These are phyloP conservation scores for Ceratocystis eucalypticola DNA, from an alignment of 2,329 filamentous ascomycete species.

Conservation along the genomic window DNA sequence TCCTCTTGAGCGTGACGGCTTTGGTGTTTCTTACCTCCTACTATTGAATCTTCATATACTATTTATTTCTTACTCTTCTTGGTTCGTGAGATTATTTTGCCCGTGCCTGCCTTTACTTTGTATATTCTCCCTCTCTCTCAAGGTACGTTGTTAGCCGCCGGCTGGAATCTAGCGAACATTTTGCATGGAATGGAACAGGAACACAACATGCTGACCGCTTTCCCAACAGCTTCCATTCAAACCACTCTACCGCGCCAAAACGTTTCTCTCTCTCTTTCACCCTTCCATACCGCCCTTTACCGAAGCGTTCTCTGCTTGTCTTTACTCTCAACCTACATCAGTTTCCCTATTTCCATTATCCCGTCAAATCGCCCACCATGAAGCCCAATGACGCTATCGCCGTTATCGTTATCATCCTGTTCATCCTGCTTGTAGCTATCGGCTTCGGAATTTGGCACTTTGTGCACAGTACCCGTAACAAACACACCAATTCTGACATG, in stretches of 20 bases:
- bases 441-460: constrained; percentile 51
- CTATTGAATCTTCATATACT: background rate
- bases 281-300: background rate
- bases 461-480: constrained; percentile 37
- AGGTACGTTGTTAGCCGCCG: background rate
- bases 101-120: background rate
- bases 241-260: background rate
- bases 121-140: background rate
- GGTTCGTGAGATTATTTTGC: background rate
- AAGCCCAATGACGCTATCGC: constrained; percentile 56
- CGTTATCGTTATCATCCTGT: constrained; percentile 54
- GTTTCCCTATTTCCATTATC: background rate
- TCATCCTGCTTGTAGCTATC: constrained; percentile 46
- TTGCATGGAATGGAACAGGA: background rate
- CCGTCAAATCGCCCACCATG: constrained; percentile 23
- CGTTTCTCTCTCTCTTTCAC: background rate
- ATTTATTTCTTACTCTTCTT: background rate
- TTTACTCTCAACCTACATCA: background rate
- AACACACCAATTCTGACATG: background rate
- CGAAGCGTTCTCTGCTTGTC: background rate
- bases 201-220: background rate
- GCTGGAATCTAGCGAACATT: background rate
- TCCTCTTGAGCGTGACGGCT: background rate
- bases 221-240: background rate
- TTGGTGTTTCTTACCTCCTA: background rate